Evolutionary conservation across 805 yeast species (phyloP).

Genomic region (Candida maesae): DNA sequence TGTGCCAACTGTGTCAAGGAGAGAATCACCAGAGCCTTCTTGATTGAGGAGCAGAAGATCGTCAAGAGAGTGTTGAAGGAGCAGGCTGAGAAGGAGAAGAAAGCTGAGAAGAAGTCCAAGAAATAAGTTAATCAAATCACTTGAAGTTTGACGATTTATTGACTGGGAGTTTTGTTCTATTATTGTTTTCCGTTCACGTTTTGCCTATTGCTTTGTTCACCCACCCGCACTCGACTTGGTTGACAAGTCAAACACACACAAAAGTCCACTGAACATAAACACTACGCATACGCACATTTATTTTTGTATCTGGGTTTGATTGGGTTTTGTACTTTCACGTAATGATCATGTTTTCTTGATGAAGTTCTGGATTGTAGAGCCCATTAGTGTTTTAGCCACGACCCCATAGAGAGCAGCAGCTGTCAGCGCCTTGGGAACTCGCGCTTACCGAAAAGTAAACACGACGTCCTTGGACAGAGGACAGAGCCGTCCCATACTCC

Average conservation of each 20-base stretch:
- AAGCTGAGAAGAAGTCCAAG: conserved; percentile 39
- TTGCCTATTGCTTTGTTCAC: conserved; percentile 2
- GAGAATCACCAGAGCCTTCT: conserved; percentile 99
- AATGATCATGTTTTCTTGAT: conserved; percentile 19
- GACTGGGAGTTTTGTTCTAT: conserved; percentile 7
- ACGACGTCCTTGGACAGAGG: background rate
- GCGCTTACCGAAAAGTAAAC: background rate
- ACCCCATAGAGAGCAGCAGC: too few relatives aligned
- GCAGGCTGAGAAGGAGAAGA: conserved; percentile 85
- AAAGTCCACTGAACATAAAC: conserved; percentile 1
- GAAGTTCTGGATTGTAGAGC: background rate
- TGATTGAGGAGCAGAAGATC: conserved; percentile 99
- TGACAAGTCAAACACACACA: conserved; percentile 1
- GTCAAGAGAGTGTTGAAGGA: conserved; percentile 99
- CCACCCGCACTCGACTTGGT: background rate
- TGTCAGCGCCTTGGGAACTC: too few relatives aligned
- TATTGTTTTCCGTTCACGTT: conserved; percentile 3
- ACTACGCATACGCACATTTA: conserved; percentile 3
- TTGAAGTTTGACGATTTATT: conserved; percentile 7
- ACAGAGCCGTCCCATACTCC: background rate
- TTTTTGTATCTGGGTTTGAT: conserved; percentile 6
- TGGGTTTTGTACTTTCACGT: conserved; percentile 16
- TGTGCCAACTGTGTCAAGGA: conserved; percentile 99
- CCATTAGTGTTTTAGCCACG: too few relatives aligned
- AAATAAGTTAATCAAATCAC: background rate